Conservation (phyloP, 2,329 filamentous ascomycete genomes). For the Bipolaris bicolor region DNA sequence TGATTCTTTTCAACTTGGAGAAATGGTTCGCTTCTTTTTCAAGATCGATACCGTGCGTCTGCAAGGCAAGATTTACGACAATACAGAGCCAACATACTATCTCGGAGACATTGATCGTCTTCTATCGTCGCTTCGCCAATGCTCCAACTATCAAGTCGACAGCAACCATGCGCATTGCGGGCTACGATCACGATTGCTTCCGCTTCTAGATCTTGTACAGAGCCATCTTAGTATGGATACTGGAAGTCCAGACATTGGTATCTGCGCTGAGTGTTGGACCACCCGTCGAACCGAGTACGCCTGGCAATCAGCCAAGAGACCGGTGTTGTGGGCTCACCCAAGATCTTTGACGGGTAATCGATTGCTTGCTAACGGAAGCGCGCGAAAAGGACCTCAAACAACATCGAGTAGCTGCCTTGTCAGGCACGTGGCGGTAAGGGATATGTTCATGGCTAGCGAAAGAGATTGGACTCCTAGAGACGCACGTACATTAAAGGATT, state of each 20-base stretch:
- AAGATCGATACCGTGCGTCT: conserved; percentile 67
- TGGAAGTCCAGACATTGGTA: conserved; percentile 48
- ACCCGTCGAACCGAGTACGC: conserved; percentile 48
- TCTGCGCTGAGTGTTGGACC: conserved; percentile 56
- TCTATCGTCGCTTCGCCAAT: conserved; percentile 67
- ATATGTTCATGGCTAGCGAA: conserved; percentile 50
- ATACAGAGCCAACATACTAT: conserved; percentile 56
- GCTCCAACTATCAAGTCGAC: conserved; percentile 75
- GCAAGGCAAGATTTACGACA: conserved; percentile 51
- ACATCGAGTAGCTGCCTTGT: conserved; percentile 40
- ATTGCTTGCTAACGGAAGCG: conserved; percentile 17
- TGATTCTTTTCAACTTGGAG: conserved; percentile 78
- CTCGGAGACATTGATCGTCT: conserved; percentile 67
- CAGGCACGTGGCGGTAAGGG: conserved; percentile 41
- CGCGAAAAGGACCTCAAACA: conserved; percentile 30
- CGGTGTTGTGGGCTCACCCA: conserved; percentile 51
- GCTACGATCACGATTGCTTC: conserved; percentile 67
- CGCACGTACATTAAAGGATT: neutral
- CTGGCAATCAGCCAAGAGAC: conserved; percentile 54
- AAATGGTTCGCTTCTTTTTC: conserved; percentile 74
- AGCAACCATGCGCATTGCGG: conserved; percentile 76
- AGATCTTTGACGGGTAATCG: conserved; percentile 29
- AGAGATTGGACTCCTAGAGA: conserved; percentile 42
- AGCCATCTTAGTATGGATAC: conserved; percentile 46
- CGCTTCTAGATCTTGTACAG: conserved; percentile 69